These are phyloP conservation scores for Eragrostis tef DNA, from an alignment of 202 grass and related monocot species.

Conservation along the genomic window DNA sequence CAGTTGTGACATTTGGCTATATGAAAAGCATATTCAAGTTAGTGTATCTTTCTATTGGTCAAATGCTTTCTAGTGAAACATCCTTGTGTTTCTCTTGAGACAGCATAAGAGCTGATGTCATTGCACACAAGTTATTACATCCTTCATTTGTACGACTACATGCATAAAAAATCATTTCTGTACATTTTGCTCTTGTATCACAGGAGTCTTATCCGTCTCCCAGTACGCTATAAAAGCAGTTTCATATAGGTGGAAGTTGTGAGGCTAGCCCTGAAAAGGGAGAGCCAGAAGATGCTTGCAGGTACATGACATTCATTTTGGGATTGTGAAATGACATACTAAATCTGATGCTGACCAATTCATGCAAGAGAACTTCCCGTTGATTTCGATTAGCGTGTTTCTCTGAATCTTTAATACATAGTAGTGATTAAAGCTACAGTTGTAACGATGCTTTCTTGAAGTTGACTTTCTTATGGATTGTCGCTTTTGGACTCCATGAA, in stretches of 20 bases:
- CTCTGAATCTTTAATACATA: slow-evolving; percentile 20
- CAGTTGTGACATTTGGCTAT: slow-evolving; percentile 62
- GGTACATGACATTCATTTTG: slow-evolving; percentile 52
- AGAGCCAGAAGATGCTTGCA: slow-evolving; percentile 28
- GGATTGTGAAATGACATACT: slow-evolving; percentile 48
- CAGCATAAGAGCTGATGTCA: too few relatives aligned
- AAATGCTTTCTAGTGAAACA: too few relatives aligned
- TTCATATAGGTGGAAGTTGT: slow-evolving; percentile 27
- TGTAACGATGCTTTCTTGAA: slow-evolving; percentile 43
- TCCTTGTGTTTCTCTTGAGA: too few relatives aligned
- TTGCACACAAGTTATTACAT: too few relatives aligned
- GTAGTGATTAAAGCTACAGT: slow-evolving; percentile 16
- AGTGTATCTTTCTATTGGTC: slow-evolving; percentile 26
- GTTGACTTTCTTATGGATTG: slow-evolving; percentile 40
- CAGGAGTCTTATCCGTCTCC: background rate
- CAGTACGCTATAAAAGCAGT: background rate
- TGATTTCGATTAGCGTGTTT: slow-evolving; percentile 44
- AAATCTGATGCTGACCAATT: slow-evolving; percentile 51
- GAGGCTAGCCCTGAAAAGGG: slow-evolving; percentile 32
- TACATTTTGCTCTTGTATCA: slow-evolving; percentile 1
- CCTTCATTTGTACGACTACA: too few relatives aligned
- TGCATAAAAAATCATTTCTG: background rate
- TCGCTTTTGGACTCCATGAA: slow-evolving; percentile 23
- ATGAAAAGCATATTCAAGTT: slow-evolving; percentile 55
- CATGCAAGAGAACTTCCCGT: slow-evolving; percentile 33